Evolutionary conservation across 1,139 yeast species (phyloP).

Genomic region (Pichia norvegensis): DNA sequence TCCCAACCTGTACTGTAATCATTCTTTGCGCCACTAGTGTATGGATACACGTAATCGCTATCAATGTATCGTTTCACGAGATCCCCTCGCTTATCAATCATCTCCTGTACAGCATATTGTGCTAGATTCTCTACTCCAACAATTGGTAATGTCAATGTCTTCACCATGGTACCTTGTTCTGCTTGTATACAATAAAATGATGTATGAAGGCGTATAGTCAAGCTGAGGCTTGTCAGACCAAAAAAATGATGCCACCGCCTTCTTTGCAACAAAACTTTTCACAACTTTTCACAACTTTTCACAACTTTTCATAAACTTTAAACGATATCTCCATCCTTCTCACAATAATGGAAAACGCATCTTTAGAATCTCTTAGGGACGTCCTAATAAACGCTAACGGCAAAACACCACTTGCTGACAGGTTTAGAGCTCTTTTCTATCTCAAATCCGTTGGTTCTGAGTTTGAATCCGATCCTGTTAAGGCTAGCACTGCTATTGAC

Average conservation of each 20-base stretch:
- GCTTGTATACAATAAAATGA: no score
- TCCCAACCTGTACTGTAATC: slow-evolving; percentile 8
- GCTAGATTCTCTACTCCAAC: slow-evolving; percentile 88
- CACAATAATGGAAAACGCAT: slow-evolving; percentile 30
- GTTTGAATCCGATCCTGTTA: slow-evolving; percentile 39
- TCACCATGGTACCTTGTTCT: slow-evolving; percentile 1
- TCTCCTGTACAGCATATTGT: slow-evolving; percentile 54
- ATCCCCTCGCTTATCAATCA: background rate
- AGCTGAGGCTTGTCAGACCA: no score
- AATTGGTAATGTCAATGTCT: slow-evolving; percentile 54
- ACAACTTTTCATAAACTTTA: background rate
- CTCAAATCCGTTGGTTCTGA: slow-evolving; percentile 78
- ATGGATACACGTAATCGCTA: slow-evolving; percentile 57
- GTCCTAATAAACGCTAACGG: slow-evolving; percentile 59
- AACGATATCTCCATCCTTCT: background rate
- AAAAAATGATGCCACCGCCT: background rate
- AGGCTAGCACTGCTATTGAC: slow-evolving; percentile 57
- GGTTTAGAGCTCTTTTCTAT: slow-evolving; percentile 91
- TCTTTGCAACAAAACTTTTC: background rate
- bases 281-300: background rate
- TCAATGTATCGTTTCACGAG: slow-evolving; percentile 1
- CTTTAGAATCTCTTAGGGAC: slow-evolving; percentile 64
- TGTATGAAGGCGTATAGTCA: no score
- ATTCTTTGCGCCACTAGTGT: slow-evolving; percentile 53
- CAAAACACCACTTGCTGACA: slow-evolving; percentile 63